Conservation (phyloP, 2,329 filamentous ascomycete species). For the Penicillium thymicola region DNA sequence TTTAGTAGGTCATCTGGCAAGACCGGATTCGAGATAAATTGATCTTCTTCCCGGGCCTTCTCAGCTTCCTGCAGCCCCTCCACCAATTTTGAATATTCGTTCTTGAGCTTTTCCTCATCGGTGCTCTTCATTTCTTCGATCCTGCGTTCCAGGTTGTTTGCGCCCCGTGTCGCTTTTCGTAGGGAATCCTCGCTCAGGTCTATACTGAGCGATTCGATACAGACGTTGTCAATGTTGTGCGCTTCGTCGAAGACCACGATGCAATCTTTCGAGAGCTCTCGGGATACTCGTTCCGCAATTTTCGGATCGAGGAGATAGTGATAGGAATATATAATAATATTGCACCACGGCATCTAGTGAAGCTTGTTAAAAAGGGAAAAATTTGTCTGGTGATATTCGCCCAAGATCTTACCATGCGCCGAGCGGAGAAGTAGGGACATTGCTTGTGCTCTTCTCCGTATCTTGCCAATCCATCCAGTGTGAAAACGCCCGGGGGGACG, state of each 20-base stretch:
- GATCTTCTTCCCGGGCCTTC: constrained; percentile 85
- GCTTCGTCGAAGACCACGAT: constrained; percentile 99
- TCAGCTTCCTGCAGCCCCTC: constrained; percentile 86
- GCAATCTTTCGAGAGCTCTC: constrained; percentile 94
- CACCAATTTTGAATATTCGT: constrained; percentile 92
- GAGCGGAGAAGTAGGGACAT: constrained; percentile 93
- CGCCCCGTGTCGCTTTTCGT: constrained; percentile 83
- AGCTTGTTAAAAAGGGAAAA: constrained; percentile 19
- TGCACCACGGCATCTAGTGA: constrained; percentile 89
- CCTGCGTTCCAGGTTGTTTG: constrained; percentile 83
- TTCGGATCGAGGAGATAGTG: constrained; percentile 97
- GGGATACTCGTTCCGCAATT: constrained; percentile 92
- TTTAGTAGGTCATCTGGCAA: constrained; percentile 90
- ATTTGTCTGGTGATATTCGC: not conserved
- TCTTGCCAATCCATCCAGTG: constrained; percentile 78
- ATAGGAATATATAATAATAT: constrained; percentile 99
- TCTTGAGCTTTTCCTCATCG: constrained; percentile 89
- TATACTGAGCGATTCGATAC: constrained; percentile 94
- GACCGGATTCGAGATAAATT: constrained; percentile 95
- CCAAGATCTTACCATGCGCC: constrained; percentile 70
- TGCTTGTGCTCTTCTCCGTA: constrained; percentile 97
- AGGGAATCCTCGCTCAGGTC: constrained; percentile 95
- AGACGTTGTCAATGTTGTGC: constrained; percentile 99
- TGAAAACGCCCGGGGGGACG: constrained; percentile 93
- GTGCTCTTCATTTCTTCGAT: constrained; percentile 95